A percentile compares a stretch with the other conserved stretches of the same genome.
These are phyloP conservation scores for Mycena epipterygia DNA, from an alignment of 768 basidiomycete genomes.

Conservation along the genomic window DNA sequence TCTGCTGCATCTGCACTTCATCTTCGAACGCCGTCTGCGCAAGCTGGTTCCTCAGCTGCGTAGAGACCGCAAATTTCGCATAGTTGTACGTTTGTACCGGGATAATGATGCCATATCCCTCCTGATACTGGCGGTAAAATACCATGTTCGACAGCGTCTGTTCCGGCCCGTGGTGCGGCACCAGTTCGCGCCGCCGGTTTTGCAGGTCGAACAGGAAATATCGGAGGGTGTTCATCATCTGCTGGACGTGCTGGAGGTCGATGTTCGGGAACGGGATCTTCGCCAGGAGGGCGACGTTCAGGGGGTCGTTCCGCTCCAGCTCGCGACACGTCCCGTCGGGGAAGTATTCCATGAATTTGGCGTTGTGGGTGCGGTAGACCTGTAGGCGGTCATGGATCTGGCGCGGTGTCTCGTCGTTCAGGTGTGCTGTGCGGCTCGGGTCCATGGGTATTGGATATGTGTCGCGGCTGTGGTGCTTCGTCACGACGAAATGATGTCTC, in stretches of 20 bases:
- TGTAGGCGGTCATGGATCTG: conserved; percentile 18
- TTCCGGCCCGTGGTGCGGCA: conserved; percentile 21
- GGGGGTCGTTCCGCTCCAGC: conserved; percentile 9
- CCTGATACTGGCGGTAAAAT: conserved; percentile 21
- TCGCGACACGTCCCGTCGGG: conserved; percentile 25
- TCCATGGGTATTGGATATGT: conserved; percentile 16
- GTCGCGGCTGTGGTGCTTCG: not conserved
- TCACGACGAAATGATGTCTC: not conserved
- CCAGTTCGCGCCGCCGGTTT: conserved; percentile 21
- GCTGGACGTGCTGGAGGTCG: conserved; percentile 6
- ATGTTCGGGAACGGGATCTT: conserved; percentile 18
- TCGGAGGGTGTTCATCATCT: conserved; percentile 27
- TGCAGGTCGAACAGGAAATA: conserved; percentile 34
- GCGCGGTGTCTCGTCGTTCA: conserved; percentile 16
- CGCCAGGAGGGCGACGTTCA: conserved; percentile 17
- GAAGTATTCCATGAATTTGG: conserved; percentile 29
- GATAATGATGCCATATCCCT: conserved; percentile 1
- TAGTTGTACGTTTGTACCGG: conserved; percentile 17
- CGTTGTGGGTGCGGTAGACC: conserved; percentile 22
- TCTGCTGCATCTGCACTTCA: conserved; percentile 26
- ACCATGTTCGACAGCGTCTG: conserved; percentile 31
- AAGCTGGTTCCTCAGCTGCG: not conserved
- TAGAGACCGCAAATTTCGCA: not conserved
- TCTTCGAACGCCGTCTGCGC: conserved; percentile 22
- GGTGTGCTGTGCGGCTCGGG: conserved; percentile 12